Percentiles rank a stretch among this genome's conserved stretches.
phyloP scores from a whole-genome alignment of 2,329 filamentous ascomycete species.

The Alternaria metachromatica region DNA sequence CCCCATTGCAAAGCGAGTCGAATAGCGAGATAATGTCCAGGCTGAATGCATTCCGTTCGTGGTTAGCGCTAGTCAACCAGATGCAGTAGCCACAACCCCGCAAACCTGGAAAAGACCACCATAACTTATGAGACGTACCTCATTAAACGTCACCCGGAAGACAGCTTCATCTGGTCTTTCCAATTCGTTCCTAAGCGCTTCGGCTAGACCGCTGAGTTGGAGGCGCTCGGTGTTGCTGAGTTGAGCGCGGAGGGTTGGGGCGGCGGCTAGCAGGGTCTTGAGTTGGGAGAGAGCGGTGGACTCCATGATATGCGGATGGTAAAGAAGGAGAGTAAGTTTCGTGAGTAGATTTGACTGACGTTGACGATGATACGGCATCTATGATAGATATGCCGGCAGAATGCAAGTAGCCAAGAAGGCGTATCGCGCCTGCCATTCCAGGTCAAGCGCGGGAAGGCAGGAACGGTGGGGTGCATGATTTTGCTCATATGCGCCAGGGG shows the following conservation, averaged over 20 bases:
- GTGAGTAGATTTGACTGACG: background rate
- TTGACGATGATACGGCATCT: too few species aligned
- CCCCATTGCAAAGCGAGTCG: slow-evolving; percentile 18
- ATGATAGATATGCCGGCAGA: background rate
- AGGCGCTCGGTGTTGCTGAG: slow-evolving; percentile 14
- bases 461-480: background rate
- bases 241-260: slow-evolving; percentile 3
- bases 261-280: slow-evolving; percentile 3
- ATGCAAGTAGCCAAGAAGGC: background rate
- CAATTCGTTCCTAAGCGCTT: slow-evolving; percentile 8
- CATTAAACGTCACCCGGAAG: background rate
- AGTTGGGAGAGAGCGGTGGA: background rate
- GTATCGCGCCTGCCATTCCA: background rate
- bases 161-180: background rate
- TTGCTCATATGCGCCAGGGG: background rate
- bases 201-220: slow-evolving; percentile 11
- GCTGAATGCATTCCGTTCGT: background rate
- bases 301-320: background rate
- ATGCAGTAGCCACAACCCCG: background rate
- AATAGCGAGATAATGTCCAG: slow-evolving; percentile 14
- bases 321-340: background rate
- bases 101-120: background rate
- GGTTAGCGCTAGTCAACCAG: background rate
- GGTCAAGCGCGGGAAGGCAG: background rate
- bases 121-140: rapidly evolving